These are phyloP conservation scores for Pyrus betulifolia DNA, from an alignment of 306 rosid genomes.

Conservation along the genomic window DNA sequence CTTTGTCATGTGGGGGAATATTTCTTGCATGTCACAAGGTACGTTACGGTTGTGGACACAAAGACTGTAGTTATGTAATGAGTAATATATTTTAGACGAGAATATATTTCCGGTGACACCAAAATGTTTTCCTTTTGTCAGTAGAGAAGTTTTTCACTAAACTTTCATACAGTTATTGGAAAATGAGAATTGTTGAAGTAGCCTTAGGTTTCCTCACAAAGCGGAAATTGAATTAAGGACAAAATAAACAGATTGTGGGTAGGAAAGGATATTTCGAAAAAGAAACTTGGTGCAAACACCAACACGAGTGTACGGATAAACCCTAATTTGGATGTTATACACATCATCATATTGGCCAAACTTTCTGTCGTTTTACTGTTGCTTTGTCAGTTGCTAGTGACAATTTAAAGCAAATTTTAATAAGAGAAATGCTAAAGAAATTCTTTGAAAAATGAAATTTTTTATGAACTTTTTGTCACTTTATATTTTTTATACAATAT, in stretches of 20 bases:
- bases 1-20: background rate
- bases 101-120: too few species aligned
- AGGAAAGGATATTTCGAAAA: background rate
- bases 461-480: accelerated
- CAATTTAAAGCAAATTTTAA: background rate
- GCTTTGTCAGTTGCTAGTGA: background rate
- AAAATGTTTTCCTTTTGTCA: too few species aligned
- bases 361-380: background rate
- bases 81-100: too few species aligned
- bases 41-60: too few species aligned
- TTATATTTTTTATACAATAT: too few species aligned
- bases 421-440: too few species aligned
- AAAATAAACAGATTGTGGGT: background rate
- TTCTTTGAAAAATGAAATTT: accelerated
- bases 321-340: background rate
- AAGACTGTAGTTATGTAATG: too few species aligned
- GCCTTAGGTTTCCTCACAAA: background rate
- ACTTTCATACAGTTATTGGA: too few species aligned
- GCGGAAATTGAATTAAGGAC: background rate
- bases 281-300: background rate
- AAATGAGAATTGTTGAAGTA: background rate
- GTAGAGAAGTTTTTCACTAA: too few species aligned
- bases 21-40: too few species aligned
- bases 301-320: background rate
- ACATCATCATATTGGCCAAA: background rate